Conservation (phyloP, 73 alveolate genomes). For the Tetrahymena elliotti region DNA sequence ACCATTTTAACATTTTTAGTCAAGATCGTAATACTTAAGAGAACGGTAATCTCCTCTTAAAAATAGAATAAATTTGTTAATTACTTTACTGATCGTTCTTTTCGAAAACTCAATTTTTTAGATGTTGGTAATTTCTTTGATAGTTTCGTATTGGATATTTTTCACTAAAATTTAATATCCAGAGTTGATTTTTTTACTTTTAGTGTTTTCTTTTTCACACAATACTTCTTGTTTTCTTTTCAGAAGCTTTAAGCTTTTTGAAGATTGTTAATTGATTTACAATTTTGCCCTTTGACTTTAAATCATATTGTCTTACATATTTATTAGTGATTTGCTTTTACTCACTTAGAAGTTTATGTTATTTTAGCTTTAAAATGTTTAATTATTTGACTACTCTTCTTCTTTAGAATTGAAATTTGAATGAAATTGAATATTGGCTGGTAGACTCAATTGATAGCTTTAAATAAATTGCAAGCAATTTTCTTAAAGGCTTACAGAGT, state of each 20-base stretch:
- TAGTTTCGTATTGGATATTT: not conserved
- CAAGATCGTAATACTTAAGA: not conserved
- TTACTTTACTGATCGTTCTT: not conserved
- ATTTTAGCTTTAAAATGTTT: too few species aligned
- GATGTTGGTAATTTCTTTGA: not conserved
- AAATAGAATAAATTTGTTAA: not conserved
- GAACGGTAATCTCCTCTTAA: not conserved
- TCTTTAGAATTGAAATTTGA: not conserved
- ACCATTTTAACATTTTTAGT: not conserved
- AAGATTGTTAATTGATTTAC: not conserved
- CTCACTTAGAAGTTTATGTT: too few species aligned
- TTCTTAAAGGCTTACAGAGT: not conserved
- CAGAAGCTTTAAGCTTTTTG: too few species aligned
- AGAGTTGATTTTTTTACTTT: not conserved
- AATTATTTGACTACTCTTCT: not conserved
- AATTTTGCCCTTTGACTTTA: not conserved
- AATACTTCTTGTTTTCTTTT: not conserved
- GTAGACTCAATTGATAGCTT: not conserved
- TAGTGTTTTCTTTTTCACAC: not conserved
- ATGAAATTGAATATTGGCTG: not conserved
- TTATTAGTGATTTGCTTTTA: not conserved
- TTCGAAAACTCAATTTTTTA: not conserved
- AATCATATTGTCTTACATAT: too few species aligned
- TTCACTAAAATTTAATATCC: not conserved
- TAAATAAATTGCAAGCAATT: not conserved